Base-by-base conservation (phyloP, 805 yeast genomes). In the Wickerhamomyces bovis region DNA sequence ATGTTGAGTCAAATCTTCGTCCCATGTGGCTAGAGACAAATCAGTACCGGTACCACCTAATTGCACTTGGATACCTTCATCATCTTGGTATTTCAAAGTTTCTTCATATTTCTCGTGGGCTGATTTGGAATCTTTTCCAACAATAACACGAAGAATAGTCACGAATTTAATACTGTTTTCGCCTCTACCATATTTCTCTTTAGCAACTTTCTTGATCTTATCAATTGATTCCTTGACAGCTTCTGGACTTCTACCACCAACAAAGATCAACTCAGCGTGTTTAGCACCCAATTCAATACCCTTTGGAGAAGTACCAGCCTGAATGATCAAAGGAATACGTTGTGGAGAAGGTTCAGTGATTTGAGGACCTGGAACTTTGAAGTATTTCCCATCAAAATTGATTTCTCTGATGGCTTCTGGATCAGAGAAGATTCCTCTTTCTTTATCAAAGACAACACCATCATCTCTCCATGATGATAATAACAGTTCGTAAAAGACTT, bases 401-500 rank as follows among this genome's bases (percentile, higher is more conserved):
- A 72, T 71, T 39, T 66, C 62, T 46, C 73, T 60, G 36, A 72
- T 65, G 38, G 73, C 73, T 36, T 70, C 71, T 3, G 71, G 56
- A 48, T 60, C n/a, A 6, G 49, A 43, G 20, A 46, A 46, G 13
- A 46, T 46, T 12, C 46, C 46, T 9, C 22, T 40, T 22, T 46
- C 46, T 41, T 19, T 46, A 42, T 63, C 61, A 26, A 49, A 48
- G 13, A 56, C 58, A 22, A 58, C 56, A 28, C 63, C 66, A 45
- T 70, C 75, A 48, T 70, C 75, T 42, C 69, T 60, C 76, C 76
- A 71, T 2, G 73, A 67, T 12, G 70, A 61, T 38, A 72, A 56
- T 45, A 72, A 63, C 23, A 72, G 55, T 45, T 68, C 66, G 49
- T 67, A 66, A 12, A 69, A 63, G 8, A 72, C 73, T 43, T 71